phyloP scores from a whole-genome alignment of 129 eudicot genomes.

The Rutidosis leptorrhynchoides region DNA sequence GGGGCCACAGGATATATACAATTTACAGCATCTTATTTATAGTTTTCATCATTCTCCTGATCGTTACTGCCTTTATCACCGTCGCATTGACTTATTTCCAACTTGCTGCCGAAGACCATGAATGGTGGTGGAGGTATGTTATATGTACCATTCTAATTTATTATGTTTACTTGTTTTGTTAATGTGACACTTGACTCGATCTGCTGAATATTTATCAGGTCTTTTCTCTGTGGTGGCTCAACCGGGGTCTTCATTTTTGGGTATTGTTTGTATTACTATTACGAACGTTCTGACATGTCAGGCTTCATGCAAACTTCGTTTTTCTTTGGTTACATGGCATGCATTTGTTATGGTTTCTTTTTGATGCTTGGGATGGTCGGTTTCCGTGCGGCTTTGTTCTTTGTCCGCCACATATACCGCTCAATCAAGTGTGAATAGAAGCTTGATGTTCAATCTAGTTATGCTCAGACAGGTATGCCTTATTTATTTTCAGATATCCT shows the following conservation, averaged over 20 bases:
- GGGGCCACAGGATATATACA: constrained; percentile 78
- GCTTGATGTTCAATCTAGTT: background rate
- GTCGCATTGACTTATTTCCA: constrained; percentile 76
- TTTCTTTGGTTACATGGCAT: constrained; percentile 9
- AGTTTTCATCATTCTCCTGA: constrained; percentile 65
- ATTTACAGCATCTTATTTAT: constrained; percentile 59
- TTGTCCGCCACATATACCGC: background rate
- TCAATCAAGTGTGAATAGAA: constrained; percentile 3
- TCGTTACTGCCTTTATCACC: constrained; percentile 60
- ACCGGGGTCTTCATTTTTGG: background rate
- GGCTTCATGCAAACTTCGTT: constrained; percentile 6
- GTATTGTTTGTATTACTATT: background rate
- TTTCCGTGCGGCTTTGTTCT: background rate
- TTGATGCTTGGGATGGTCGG: background rate
- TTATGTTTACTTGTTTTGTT: too few species aligned
- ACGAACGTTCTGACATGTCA: background rate
- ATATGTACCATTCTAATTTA: background rate
- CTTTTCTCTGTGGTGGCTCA: constrained; percentile 3
- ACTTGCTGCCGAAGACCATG: constrained; percentile 72
- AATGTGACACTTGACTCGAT: too few species aligned
- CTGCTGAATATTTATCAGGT: background rate
- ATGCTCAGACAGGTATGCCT: background rate
- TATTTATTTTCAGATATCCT: background rate
- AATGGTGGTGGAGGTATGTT: constrained; percentile 31
- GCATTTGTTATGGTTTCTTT: constrained; percentile 1